These are phyloP conservation scores for Cetraspora pellucida DNA, from an alignment of 192 early-diverging fungal genomes.

Conservation along the genomic window DNA sequence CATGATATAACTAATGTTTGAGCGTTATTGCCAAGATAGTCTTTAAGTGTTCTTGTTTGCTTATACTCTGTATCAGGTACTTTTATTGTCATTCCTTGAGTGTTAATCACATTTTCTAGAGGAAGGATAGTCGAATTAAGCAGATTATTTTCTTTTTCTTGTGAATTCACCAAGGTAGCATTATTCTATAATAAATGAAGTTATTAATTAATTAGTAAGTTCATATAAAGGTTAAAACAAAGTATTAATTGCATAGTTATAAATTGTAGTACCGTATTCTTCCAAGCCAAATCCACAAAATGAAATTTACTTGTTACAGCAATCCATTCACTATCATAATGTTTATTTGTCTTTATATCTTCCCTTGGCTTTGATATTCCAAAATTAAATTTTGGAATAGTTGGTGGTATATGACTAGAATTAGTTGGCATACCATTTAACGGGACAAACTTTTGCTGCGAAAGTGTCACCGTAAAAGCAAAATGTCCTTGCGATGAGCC, in stretches of 20 bases:
- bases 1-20: slow-evolving; percentile 95
- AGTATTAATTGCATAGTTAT: neutral
- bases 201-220: neutral
- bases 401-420: slow-evolving; percentile 16
- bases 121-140: slow-evolving; percentile 88
- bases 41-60: slow-evolving; percentile 91
- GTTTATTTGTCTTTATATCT: slow-evolving; percentile 10
- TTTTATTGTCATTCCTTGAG: slow-evolving; percentile 72
- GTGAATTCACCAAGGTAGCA: slow-evolving; percentile 65
- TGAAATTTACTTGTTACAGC: slow-evolving; percentile 88
- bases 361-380: slow-evolving; percentile 1
- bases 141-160: neutral
- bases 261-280: slow-evolving; percentile 65
- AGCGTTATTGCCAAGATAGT: slow-evolving; percentile 91
- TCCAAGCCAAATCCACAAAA: slow-evolving; percentile 98
- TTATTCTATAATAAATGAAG: slow-evolving; percentile 59
- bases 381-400: neutral
- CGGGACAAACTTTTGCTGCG: slow-evolving; percentile 70
- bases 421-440: slow-evolving; percentile 38
- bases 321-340: slow-evolving; percentile 59
- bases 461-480: slow-evolving; percentile 88
- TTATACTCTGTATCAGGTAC: slow-evolving; percentile 77
- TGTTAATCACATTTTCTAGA: slow-evolving; percentile 96
- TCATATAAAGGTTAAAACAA: neutral
- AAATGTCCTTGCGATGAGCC: slow-evolving; percentile 91